Conservation (phyloP, 2,329 filamentous ascomycete species). For the Oidium heveae region DNA sequence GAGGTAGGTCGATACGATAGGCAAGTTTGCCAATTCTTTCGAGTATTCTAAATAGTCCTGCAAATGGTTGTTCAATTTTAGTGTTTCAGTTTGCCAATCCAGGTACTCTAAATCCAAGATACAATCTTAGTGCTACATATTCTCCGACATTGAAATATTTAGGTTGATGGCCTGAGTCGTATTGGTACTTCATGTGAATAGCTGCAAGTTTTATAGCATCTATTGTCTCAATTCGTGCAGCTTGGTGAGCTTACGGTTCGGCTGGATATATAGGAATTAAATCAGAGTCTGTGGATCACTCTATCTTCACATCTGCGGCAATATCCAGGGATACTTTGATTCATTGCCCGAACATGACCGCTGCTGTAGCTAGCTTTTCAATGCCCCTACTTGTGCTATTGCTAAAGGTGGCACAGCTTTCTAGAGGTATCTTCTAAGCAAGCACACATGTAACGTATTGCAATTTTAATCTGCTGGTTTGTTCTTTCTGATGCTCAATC, state of each 20-base stretch:
- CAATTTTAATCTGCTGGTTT: background rate
- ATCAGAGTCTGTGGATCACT: background rate
- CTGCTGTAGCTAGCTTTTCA: background rate
- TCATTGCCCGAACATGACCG: background rate
- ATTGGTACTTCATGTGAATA: background rate
- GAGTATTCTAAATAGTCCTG: background rate
- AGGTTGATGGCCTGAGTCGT: background rate
- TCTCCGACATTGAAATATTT: background rate
- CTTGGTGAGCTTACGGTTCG: background rate
- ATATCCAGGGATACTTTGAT: background rate
- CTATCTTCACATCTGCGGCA: background rate
- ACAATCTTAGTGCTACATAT: background rate
- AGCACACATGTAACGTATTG: background rate
- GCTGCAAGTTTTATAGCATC: background rate
- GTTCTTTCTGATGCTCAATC: background rate
- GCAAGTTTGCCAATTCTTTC: background rate
- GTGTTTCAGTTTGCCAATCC: background rate
- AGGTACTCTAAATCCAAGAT: background rate
- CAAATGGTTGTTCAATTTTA: background rate
- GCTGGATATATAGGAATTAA: background rate
- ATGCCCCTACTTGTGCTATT: background rate
- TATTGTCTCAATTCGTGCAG: background rate
- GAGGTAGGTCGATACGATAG: background rate
- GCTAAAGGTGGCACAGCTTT: background rate
- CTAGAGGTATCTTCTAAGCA: background rate